These are phyloP conservation scores for Meyerozyma carpophila DNA, from an alignment of 1,139 yeast genomes.

Conservation along the genomic window DNA sequence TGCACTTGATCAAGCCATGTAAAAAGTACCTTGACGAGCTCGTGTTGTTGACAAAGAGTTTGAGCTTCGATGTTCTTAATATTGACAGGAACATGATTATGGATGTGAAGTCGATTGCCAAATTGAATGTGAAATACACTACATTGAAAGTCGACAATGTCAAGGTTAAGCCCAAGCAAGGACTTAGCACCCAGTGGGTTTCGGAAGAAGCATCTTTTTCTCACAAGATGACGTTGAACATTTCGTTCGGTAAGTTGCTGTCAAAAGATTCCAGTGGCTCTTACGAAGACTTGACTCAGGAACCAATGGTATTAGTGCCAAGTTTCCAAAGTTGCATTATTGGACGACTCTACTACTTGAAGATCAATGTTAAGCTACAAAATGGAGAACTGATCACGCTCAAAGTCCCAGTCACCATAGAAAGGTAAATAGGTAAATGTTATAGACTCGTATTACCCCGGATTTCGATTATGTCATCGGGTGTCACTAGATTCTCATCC, in stretches of 20 bases:
- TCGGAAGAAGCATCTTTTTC: neutral
- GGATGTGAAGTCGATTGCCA: constrained; percentile 18
- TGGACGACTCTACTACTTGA: constrained; percentile 20
- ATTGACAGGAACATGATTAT: constrained; percentile 12
- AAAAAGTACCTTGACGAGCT: constrained; percentile 12
- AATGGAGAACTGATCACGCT: constrained; percentile 14
- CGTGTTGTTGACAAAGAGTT: constrained; percentile 7
- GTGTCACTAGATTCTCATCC: neutral
- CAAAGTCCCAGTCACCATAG: constrained; percentile 16
- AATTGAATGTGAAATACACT: constrained; percentile 13
- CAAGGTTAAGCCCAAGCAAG: constrained; percentile 2
- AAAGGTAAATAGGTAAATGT: constrained; percentile 3
- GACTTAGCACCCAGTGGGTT: constrained; percentile 8
- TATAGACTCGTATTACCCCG: neutral
- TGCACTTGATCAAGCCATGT: constrained; percentile 14
- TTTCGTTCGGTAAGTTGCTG: constrained; percentile 8
- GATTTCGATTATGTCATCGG: neutral
- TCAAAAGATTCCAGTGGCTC: constrained; percentile 6
- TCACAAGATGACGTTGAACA: constrained; percentile 5
- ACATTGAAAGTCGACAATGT: constrained; percentile 11
- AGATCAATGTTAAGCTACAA: constrained; percentile 12
- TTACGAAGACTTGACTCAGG: constrained; percentile 9
- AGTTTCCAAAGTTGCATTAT: constrained; percentile 23
- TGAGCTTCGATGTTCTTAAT: constrained; percentile 12
- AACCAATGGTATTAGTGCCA: constrained; percentile 18